Evolutionary conservation across 768 basidiomycete species (phyloP).

Genomic region (Holtermannia corniformis): DNA sequence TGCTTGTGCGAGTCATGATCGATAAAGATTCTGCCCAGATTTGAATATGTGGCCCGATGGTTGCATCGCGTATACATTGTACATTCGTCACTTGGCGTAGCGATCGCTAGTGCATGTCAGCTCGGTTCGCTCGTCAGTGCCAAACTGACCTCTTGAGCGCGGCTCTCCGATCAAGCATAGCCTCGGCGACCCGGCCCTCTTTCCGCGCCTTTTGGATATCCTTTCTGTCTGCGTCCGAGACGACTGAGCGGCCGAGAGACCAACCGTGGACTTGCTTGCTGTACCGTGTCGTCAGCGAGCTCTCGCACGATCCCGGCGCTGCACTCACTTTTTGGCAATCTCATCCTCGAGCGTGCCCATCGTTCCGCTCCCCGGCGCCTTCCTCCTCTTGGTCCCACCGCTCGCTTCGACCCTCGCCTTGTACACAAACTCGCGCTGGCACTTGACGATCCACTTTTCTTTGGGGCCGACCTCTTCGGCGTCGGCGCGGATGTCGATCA

Average conservation of each 20-base stretch:
- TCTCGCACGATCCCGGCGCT: not conserved
- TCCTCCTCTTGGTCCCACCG: slow-evolving; percentile 13
- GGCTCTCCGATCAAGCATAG: slow-evolving; percentile 39
- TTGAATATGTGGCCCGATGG: no score
- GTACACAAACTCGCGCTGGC: slow-evolving; percentile 39
- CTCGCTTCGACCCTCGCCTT: slow-evolving; percentile 25
- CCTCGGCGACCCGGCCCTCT: slow-evolving; percentile 38
- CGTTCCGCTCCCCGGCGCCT: slow-evolving; percentile 19
- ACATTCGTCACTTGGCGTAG: slow-evolving; percentile 29
- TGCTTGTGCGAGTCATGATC: no score
- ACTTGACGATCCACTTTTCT: slow-evolving; percentile 33
- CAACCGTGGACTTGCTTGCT: slow-evolving; percentile 36
- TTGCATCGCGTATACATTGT: no score
- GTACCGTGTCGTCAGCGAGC: not conserved
- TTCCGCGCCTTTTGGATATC: slow-evolving; percentile 38
- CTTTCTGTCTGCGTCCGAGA: slow-evolving; percentile 31
- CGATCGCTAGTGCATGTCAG: slow-evolving; percentile 28
- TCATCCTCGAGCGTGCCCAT: slow-evolving; percentile 36
- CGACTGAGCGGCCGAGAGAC: slow-evolving; percentile 30
- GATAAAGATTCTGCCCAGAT: no score
- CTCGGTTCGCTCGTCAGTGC: not conserved
- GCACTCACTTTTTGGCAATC: slow-evolving; percentile 36
- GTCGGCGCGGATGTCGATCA: slow-evolving; percentile 33
- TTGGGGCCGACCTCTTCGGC: slow-evolving; percentile 14
- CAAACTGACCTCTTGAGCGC: slow-evolving; percentile 35